A percentile compares a stretch with the other conserved stretches of the same genome.
These are phyloP conservation scores for Mycena capillaripes DNA, from an alignment of 768 basidiomycete species.

Conservation along the genomic window DNA sequence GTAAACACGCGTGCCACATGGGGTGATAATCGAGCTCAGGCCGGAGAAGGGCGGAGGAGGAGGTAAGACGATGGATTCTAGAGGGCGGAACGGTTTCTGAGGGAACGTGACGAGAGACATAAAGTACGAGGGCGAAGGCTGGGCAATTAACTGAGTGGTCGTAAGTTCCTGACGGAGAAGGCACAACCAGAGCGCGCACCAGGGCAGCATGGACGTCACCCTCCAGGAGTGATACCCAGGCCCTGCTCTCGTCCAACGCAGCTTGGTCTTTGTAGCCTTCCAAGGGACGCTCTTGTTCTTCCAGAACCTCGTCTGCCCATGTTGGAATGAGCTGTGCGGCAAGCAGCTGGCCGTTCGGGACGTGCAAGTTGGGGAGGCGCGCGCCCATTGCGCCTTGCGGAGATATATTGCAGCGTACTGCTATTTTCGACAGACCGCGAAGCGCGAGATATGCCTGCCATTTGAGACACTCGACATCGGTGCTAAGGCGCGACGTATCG, in stretches of 20 bases:
- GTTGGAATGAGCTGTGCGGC: conserved; percentile 77
- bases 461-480: conserved; percentile 89
- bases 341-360: conserved; percentile 70
- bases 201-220: conserved; percentile 83
- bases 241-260: conserved; percentile 80
- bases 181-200: conserved; percentile 54
- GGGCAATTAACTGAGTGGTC: conserved; percentile 61
- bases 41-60: conserved; percentile 82
- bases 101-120: conserved; percentile 56
- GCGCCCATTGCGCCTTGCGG: conserved; percentile 78
- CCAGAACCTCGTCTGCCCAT: conserved; percentile 76
- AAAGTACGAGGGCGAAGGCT: conserved; percentile 60
- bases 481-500: conserved; percentile 62
- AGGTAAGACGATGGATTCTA: conserved; percentile 69
- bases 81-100: conserved; percentile 44
- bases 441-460: conserved; percentile 90
- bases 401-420: conserved; percentile 76
- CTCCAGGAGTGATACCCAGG: conserved; percentile 87
- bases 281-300: conserved; percentile 57
- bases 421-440: conserved; percentile 66
- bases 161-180: conserved; percentile 5
- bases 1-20: conserved; percentile 71
- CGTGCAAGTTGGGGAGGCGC: conserved; percentile 78
- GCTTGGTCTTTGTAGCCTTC: conserved; percentile 78
- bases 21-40: conserved; percentile 72